Evolutionary conservation across 345 rosid species (phyloP).

Genomic region (Gossypium australe): DNA sequence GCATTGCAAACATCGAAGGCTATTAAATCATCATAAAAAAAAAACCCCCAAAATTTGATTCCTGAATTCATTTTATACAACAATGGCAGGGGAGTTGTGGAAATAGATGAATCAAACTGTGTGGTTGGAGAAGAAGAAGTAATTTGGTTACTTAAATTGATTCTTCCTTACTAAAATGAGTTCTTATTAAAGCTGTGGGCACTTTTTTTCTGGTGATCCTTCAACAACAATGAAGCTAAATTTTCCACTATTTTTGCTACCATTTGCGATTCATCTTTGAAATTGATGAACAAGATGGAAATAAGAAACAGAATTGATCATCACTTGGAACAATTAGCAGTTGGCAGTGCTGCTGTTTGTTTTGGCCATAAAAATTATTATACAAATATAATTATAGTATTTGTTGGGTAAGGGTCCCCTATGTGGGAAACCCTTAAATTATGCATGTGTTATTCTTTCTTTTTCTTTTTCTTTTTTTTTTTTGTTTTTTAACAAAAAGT

Average conservation of each 20-base stretch:
- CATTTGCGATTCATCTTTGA: background rate
- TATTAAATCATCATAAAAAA: no score
- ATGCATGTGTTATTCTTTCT: no score
- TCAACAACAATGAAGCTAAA: constrained; percentile 83
- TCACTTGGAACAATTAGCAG: constrained; percentile 41
- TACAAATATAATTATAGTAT: no score
- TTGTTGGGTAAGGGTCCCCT: no score
- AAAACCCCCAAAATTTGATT: no score
- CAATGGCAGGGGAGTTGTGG: constrained; percentile 41
- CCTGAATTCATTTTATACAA: background rate
- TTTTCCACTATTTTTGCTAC: background rate
- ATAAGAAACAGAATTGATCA: constrained; percentile 13
- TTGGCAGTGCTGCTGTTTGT: constrained; percentile 80
- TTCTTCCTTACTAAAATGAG: constrained; percentile 81
- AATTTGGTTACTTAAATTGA: constrained; percentile 50
- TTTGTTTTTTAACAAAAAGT: no score
- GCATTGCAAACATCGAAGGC: no score
- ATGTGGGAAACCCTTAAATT: no score
- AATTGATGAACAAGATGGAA: background rate
- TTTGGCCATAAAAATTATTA: constrained; percentile 30
- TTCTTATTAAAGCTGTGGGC: constrained; percentile 57
- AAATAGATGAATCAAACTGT: constrained; percentile 33
- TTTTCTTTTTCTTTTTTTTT: no score
- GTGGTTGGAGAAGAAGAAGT: constrained; percentile 89
- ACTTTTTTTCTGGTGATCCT: constrained; percentile 88